phyloP scores from a whole-genome alignment of 352 stramenopile genomes.

The Phytophthora pinifolia region DNA sequence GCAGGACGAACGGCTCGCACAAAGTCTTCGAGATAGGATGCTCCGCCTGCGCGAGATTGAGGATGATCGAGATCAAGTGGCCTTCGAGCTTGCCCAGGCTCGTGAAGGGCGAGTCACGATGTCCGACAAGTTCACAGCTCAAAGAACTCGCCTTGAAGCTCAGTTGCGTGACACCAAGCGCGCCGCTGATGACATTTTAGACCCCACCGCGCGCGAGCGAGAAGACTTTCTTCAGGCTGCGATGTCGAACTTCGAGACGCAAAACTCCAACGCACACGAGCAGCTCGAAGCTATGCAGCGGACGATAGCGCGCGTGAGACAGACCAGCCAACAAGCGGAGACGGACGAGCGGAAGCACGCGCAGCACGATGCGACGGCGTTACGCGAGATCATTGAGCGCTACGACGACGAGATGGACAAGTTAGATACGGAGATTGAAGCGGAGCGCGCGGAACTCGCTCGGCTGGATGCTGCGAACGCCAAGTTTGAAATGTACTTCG shows the following conservation, averaged over 20 bases:
- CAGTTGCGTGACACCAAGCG: slow-evolving; percentile 52
- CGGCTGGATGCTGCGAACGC: slow-evolving; percentile 34
- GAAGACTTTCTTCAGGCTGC: slow-evolving; percentile 49
- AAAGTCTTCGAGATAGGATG: slow-evolving; percentile 44
- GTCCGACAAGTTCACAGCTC: slow-evolving; percentile 32
- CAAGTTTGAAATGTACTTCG: slow-evolving; percentile 44
- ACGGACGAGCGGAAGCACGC: slow-evolving; percentile 55
- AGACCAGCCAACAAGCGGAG: slow-evolving; percentile 48
- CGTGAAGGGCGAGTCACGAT: slow-evolving; percentile 34
- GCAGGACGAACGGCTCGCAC: slow-evolving; percentile 44
- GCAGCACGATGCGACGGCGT: slow-evolving; percentile 35
- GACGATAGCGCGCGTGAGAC: slow-evolving; percentile 29
- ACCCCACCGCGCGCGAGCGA: slow-evolving; percentile 31
- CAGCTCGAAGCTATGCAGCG: slow-evolving; percentile 35
- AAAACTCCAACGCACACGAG: slow-evolving; percentile 39
- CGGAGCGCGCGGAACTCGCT: slow-evolving; percentile 31
- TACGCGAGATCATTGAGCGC: slow-evolving; percentile 43
- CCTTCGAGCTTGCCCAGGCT: slow-evolving; percentile 53
- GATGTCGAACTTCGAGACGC: slow-evolving; percentile 39
- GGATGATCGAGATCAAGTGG: slow-evolving; percentile 61
- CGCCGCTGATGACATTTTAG: slow-evolving; percentile 37
- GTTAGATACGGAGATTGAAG: slow-evolving; percentile 45
- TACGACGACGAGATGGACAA: slow-evolving; percentile 56
- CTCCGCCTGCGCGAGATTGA: slow-evolving; percentile 60
- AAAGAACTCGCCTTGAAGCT: slow-evolving; percentile 38